Evolutionary conservation across 2,329 filamentous ascomycete genomes (phyloP), one percentile per base, ranked within the genome.

Genomic region (Colletotrichum sp.): DNA sequence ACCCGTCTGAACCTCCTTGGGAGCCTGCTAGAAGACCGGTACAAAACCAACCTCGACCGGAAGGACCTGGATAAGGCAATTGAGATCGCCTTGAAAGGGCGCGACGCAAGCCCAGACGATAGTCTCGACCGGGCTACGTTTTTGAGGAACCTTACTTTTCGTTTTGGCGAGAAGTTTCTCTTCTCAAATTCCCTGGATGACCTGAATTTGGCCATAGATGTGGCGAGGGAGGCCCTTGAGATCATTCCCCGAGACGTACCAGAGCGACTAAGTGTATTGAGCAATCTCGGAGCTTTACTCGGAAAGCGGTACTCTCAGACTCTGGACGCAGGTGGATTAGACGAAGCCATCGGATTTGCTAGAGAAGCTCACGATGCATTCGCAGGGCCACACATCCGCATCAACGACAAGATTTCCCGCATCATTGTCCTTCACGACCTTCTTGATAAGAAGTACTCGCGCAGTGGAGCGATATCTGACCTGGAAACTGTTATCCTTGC

Each of bases 21-120:
- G 10, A 48, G 43, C 10, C 5, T 48, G 43, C 43, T 48, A 3
- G 43, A 48, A 4, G 43, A 48, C 43, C n/a, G 10, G n/a, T 48
- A 21, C 43, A 21, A 21, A 24, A 5, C 26, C 26, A 26, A 26
- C 26, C 26, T 26, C 26, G 26, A 26, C 26, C 26, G 26, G 26
- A 26, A 26, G 26, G 26, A 26, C 26, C 26, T 26, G 26, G 26
- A 26, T 26, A 26, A 48, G 43, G 43, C 43, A 13, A 48, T 48
- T 13, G 0, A 13, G 10, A 48, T 48, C 9, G 43, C 43, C 10
- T 4, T 1, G 43, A 48, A 48, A 13, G 43, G 43, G 7, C 5
- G 1, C 43, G n/a, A 48, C 0, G 0, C 3, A 48, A 48, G 5
- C 10, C 7, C 43, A 7, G 7, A 48, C 9, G 43, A 0, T 1